Evolutionary conservation across 2,329 filamentous ascomycete genomes (phyloP).

Genomic region (Calonectria pseudoreteaudii): DNA sequence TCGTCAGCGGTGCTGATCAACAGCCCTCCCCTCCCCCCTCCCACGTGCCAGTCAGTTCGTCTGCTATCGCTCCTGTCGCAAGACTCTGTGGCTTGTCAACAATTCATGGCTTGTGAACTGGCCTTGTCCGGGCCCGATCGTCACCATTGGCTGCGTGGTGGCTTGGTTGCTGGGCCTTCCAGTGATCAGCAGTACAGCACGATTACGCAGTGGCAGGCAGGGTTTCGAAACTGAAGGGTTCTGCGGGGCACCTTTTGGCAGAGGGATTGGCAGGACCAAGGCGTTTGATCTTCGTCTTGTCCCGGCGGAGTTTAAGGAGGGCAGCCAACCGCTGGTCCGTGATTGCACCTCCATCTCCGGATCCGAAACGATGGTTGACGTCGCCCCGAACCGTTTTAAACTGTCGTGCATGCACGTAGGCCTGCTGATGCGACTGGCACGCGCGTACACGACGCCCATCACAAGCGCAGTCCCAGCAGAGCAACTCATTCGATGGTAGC

Average conservation of each 20-base stretch:
- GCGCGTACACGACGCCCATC: background rate
- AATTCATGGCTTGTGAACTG: background rate
- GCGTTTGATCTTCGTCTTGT: slow-evolving; percentile 37
- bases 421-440: background rate
- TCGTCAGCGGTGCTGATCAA: slow-evolving; percentile 25
- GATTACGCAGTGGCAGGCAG: slow-evolving; percentile 4
- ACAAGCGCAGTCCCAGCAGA: slow-evolving; percentile 1
- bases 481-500: background rate
- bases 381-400: slow-evolving; percentile 38
- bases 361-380: slow-evolving; percentile 15
- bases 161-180: background rate
- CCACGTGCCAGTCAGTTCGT: slow-evolving; percentile 30
- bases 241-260: slow-evolving; percentile 16
- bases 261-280: slow-evolving; percentile 32
- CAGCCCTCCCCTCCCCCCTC: no score
- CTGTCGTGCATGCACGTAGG: slow-evolving; percentile 15
- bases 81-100: slow-evolving; percentile 1
- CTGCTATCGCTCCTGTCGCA: background rate
- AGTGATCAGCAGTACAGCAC: background rate
- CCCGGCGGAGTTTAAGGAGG: slow-evolving; percentile 6
- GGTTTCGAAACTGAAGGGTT: slow-evolving; percentile 30
- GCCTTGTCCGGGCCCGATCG: slow-evolving; percentile 14
- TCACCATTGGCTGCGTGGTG: background rate
- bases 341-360: slow-evolving; percentile 26
- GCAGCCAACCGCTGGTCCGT: slow-evolving; percentile 20